These are phyloP conservation scores for Goffeauzyma gilvescens DNA, from an alignment of 768 basidiomycete genomes.

Conservation along the genomic window DNA sequence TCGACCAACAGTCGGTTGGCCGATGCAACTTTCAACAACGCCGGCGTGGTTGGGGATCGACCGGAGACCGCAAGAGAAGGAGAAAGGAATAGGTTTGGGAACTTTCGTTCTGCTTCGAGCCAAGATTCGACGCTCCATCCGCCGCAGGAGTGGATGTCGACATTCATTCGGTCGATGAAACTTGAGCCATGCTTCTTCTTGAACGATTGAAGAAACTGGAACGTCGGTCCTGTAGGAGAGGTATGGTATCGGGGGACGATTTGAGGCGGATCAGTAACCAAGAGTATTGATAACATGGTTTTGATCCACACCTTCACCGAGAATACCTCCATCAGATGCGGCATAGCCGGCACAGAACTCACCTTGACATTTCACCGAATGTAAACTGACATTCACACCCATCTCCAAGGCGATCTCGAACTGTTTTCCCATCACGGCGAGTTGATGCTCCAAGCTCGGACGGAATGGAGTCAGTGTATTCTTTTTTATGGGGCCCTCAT, in stretches of 20 bases:
- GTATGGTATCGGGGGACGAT: not conserved
- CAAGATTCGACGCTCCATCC: constrained; percentile 54
- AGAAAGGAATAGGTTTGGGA: constrained; percentile 67
- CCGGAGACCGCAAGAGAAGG: constrained; percentile 70
- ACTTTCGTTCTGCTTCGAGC: constrained; percentile 50
- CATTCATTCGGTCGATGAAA: constrained; percentile 47
- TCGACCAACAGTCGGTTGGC: constrained; percentile 60
- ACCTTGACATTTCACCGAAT: constrained; percentile 58
- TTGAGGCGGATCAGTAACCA: not conserved
- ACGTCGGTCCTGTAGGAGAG: constrained; percentile 38
- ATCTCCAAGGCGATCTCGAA: constrained; percentile 66
- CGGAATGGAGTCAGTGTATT: constrained; percentile 62
- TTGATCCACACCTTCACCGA: no score
- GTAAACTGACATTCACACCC: constrained; percentile 59
- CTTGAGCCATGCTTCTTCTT: constrained; percentile 39
- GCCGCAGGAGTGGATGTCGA: constrained; percentile 83
- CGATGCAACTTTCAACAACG: constrained; percentile 47
- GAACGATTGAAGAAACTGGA: constrained; percentile 47
- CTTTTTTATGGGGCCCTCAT: constrained; percentile 47
- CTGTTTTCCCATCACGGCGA: constrained; percentile 61
- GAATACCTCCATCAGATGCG: no score
- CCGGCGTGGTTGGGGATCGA: constrained; percentile 45
- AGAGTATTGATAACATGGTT: no score
- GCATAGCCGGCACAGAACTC: no score
- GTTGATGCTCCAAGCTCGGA: constrained; percentile 62